These are phyloP conservation scores for Cyclotella baltica DNA, from an alignment of 108 stramenopile species.

Conservation along the genomic window DNA sequence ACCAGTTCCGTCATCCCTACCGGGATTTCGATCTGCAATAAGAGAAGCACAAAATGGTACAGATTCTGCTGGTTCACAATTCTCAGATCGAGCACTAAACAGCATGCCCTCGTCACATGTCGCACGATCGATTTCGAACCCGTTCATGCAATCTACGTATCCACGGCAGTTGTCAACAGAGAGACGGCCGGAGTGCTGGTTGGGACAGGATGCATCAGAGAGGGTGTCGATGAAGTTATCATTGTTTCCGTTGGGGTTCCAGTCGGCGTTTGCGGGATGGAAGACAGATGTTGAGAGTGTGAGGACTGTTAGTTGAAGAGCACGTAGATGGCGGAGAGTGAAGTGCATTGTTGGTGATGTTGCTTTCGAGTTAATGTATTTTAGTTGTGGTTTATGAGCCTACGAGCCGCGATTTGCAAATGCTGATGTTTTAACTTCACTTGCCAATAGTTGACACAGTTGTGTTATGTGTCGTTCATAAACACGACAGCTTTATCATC, in stretches of 20 bases:
- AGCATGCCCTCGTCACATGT: not conserved
- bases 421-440: too few species aligned
- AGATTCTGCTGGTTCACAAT: not conserved
- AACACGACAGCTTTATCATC: too few species aligned
- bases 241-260: not conserved
- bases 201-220: slow-evolving; percentile 7
- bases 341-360: slow-evolving; percentile 5
- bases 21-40: not conserved
- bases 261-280: not conserved
- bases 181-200: not conserved
- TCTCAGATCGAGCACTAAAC: not conserved
- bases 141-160: slow-evolving; percentile 19
- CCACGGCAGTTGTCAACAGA: slow-evolving; percentile 8
- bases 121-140: slow-evolving; percentile 11
- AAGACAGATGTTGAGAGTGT: not conserved
- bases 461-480: too few species aligned
- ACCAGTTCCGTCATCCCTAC: not conserved
- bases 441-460: too few species aligned
- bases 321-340: not conserved
- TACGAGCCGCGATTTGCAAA: too few species aligned
- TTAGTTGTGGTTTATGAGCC: too few species aligned
- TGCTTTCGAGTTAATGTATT: not conserved
- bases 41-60: not conserved
- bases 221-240: slow-evolving; percentile 4
- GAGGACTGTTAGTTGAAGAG: not conserved